Evolutionary conservation across 306 rosid species (phyloP).

Genomic region (Psophocarpus tetragonolobus): DNA sequence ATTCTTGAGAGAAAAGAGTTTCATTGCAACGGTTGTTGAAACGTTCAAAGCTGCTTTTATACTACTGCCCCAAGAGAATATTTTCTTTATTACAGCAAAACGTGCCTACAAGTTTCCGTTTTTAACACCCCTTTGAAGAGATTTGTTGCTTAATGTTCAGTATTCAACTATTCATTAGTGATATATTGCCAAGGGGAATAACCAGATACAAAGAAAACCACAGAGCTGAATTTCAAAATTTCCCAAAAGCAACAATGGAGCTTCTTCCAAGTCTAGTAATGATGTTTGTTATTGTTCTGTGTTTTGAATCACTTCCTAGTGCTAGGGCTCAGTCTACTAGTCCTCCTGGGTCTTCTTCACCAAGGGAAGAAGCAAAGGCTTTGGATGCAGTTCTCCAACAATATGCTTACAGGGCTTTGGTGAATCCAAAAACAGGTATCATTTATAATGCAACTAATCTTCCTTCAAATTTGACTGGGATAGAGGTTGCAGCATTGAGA

Average conservation of each 20-base stretch:
- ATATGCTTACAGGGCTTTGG: slow-evolving; percentile 55
- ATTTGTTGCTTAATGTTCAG: slow-evolving; percentile 28
- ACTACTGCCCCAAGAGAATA: slow-evolving; percentile 24
- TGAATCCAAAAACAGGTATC: slow-evolving; percentile 61
- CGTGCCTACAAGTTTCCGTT: slow-evolving; percentile 42
- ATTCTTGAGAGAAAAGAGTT: slow-evolving; percentile 47
- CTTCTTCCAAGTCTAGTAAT: slow-evolving; percentile 53
- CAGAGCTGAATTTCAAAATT: slow-evolving; percentile 42
- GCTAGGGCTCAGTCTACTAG: slow-evolving; percentile 46
- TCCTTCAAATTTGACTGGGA: slow-evolving; percentile 59
- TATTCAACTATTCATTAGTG: neutral
- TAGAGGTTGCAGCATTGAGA: slow-evolving; percentile 59
- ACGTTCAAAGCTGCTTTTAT: slow-evolving; percentile 66
- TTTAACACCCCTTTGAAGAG: slow-evolving; percentile 30
- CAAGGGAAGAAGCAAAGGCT: slow-evolving; percentile 34
- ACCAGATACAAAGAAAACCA: slow-evolving; percentile 24
- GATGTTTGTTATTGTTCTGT: slow-evolving; percentile 48
- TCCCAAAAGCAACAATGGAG: slow-evolving; percentile 59
- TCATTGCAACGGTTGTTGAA: slow-evolving; percentile 71
- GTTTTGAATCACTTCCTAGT: slow-evolving; percentile 46
- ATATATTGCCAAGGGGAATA: slow-evolving; percentile 21
- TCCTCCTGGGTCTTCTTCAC: slow-evolving; percentile 33
- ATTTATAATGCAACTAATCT: slow-evolving; percentile 46
- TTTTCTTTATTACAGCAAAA: slow-evolving; percentile 40
- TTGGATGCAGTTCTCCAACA: slow-evolving; percentile 59